Evolutionary conservation across 1,284 basidiomycete species (phyloP).

Genomic region (Pseudomicrostroma phylloplanum): DNA sequence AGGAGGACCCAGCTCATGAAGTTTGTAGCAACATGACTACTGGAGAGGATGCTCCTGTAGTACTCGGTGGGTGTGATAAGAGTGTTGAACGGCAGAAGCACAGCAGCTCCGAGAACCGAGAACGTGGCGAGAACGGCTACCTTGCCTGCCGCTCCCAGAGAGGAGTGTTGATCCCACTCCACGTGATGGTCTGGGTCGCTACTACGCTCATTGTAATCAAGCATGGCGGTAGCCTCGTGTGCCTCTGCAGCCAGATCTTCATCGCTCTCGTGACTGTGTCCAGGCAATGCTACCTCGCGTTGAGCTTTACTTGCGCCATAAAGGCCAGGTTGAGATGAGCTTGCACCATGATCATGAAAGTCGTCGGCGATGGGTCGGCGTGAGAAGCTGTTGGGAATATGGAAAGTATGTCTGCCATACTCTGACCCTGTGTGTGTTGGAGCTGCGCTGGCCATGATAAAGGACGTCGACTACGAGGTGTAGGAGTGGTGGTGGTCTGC

Average conservation of each 20-base stretch:
- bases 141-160: neutral
- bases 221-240: too few species aligned
- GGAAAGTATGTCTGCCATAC: constrained; percentile 11
- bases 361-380: neutral
- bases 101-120: constrained; percentile 12
- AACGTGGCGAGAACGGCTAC: constrained; percentile 6
- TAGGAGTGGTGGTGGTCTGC: too few species aligned
- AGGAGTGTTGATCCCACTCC: too few species aligned
- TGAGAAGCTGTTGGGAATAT: constrained; percentile 14
- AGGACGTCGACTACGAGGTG: too few species aligned
- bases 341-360: neutral
- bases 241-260: too few species aligned
- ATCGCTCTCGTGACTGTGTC: too few species aligned
- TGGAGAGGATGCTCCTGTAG: constrained; percentile 31
- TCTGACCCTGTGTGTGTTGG: neutral
- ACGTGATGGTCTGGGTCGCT: too few species aligned
- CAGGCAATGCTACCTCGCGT: too few species aligned
- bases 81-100: constrained; percentile 27
- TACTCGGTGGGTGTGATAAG: constrained; percentile 45
- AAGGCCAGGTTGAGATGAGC: neutral
- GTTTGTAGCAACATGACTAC: constrained; percentile 23
- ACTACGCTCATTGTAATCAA: too few species aligned
- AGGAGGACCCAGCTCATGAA: constrained; percentile 43
- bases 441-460: neutral
- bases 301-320: too few species aligned